Evolutionary conservation across 345 rosid species (phyloP).

Genomic region (Salix arbutifolia): DNA sequence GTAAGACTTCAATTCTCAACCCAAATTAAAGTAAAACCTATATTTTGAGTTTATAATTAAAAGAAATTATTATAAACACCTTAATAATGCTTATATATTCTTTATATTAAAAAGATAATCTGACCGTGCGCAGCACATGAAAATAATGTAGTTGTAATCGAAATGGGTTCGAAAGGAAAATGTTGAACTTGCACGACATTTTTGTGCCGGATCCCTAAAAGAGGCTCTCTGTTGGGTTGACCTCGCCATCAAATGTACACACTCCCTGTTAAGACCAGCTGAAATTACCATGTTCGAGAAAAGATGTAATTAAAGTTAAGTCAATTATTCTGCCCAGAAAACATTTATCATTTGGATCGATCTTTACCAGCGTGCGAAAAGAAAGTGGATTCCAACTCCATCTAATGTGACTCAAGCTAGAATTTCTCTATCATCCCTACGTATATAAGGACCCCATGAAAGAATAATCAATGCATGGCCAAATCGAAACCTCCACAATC

Average conservation of each 20-base stretch:
- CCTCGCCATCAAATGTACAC: conserved; percentile 20
- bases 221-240: conserved; percentile 25
- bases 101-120: too few species aligned
- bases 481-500: neutral
- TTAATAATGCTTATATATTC: too few species aligned
- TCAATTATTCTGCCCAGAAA: neutral
- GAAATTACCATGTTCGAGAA: conserved; percentile 4
- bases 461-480: conserved; percentile 31
- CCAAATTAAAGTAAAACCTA: too few species aligned
- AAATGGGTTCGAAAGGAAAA: neutral
- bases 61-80: too few species aligned
- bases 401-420: conserved; percentile 26
- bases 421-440: conserved; percentile 11
- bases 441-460: conserved; percentile 29
- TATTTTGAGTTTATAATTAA: too few species aligned
- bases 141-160: too few species aligned
- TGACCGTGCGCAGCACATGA: too few species aligned
- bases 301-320: conserved; percentile 4
- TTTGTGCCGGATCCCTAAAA: conserved; percentile 3
- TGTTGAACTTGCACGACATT: neutral
- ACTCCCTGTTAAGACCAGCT: neutral
- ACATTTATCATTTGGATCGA: too few species aligned
- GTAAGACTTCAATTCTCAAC: too few species aligned
- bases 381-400: conserved; percentile 46
- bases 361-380: conserved; percentile 31